A percentile compares a stretch with the other conserved stretches of the same genome.
Conservation (phyloP, 768 basidiomycete genomes). For the Calvatia gigantea region DNA sequence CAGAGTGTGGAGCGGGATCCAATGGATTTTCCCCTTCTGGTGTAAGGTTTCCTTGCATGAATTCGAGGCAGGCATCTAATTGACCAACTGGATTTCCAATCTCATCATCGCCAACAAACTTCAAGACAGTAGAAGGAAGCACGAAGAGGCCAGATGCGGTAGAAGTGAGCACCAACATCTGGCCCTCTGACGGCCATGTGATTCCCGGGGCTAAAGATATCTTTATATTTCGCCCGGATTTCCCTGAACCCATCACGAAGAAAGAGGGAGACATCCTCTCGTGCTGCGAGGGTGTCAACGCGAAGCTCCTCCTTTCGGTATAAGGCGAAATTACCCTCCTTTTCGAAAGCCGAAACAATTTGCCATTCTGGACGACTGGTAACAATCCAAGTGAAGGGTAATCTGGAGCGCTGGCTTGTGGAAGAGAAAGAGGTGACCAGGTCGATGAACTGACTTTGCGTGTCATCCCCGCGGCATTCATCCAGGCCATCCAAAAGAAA, state of each 20-base stretch:
- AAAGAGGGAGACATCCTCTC: not conserved
- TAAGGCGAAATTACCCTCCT: no score
- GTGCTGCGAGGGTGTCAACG: not conserved
- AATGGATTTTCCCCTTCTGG: not conserved
- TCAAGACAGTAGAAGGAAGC: not conserved
- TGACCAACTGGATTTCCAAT: not conserved
- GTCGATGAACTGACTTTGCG: not conserved
- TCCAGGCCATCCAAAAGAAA: slow-evolving; percentile 3
- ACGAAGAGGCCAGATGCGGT: not conserved
- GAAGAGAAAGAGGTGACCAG: not conserved
- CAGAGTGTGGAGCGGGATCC: not conserved
- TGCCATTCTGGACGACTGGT: slow-evolving; percentile 3
- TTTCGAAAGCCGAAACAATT: not conserved
- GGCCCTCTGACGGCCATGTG: not conserved
- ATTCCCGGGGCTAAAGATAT: not conserved
- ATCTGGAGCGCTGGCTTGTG: not conserved
- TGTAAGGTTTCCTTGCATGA: not conserved
- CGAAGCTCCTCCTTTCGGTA: not conserved
- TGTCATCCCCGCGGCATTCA: not conserved
- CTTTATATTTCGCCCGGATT: not conserved
- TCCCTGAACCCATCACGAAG: not conserved
- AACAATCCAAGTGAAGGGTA: not conserved
- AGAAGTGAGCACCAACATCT: not conserved
- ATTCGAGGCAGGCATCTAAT: not conserved
- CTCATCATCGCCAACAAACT: not conserved